Evolutionary conservation across 1,139 yeast species (phyloP).

Genomic region (Zygosaccharomyces sapae): DNA sequence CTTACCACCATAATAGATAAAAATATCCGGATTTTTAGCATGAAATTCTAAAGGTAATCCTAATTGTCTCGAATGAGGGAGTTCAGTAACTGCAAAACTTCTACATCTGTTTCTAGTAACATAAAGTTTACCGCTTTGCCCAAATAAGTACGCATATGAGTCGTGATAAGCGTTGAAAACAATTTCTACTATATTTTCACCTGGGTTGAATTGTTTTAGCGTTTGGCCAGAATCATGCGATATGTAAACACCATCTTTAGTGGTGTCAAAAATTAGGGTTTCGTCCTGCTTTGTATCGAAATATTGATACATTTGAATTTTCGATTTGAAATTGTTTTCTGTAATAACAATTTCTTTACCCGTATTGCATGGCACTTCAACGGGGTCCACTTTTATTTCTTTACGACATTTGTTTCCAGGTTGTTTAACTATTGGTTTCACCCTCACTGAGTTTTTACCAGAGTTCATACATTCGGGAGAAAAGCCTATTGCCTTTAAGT

Average conservation of each 20-base stretch:
- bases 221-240: conserved; percentile 76
- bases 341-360: conserved; percentile 24
- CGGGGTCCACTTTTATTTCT: conserved; percentile 20
- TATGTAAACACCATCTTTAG: conserved; percentile 48
- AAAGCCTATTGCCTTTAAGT: conserved; percentile 36
- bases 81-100: conserved; percentile 42
- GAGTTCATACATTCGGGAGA: conserved; percentile 35
- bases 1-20: conserved; percentile 66
- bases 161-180: conserved; percentile 58
- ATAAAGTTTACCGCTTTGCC: conserved; percentile 49
- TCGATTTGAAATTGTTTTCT: conserved; percentile 36
- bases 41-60: conserved; percentile 51
- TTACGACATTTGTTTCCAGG: conserved; percentile 49
- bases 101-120: conserved; percentile 67
- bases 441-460: conserved; percentile 16
- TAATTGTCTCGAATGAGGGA: conserved; percentile 50
- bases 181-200: conserved; percentile 47
- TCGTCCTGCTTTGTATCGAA: conserved; percentile 50
- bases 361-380: conserved; percentile 35
- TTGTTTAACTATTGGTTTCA: conserved; percentile 37
- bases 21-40: conserved; percentile 49
- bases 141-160: conserved; percentile 61
- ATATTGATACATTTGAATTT: conserved; percentile 35
- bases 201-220: conserved; percentile 48
- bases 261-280: conserved; percentile 64